A percentile compares a stretch with the other conserved stretches of the same genome.
phyloP scores from a whole-genome alignment of 495 filamentous ascomycete genomes.

The Neurospora sp. region DNA sequence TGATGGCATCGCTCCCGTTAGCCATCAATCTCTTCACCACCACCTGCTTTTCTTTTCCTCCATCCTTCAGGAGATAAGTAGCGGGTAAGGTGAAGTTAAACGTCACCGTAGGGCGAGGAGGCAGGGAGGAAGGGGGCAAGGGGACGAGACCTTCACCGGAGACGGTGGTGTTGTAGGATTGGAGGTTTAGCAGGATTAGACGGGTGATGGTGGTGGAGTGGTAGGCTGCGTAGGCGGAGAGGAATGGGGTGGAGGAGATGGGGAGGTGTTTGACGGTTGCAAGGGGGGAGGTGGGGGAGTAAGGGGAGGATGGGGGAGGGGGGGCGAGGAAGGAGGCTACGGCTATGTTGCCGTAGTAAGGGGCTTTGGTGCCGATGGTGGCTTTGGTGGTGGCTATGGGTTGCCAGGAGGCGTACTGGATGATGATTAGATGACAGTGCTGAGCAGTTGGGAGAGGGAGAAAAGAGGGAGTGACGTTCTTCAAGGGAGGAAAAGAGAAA shows the following conservation, averaged over 20 bases:
- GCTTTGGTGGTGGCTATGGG: slow-evolving; percentile 45
- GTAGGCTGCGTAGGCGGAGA: slow-evolving; percentile 53
- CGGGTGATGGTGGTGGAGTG: slow-evolving; percentile 31
- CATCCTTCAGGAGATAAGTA: background rate
- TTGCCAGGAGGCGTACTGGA: slow-evolving; percentile 40
- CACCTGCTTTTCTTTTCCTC: slow-evolving; percentile 3
- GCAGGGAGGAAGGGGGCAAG: slow-evolving; percentile 12
- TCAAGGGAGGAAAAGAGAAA: background rate
- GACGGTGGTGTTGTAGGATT: slow-evolving; percentile 48
- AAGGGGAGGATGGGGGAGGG: slow-evolving; percentile 12
- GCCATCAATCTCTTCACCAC: slow-evolving; percentile 43
- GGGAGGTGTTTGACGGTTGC: slow-evolving; percentile 35
- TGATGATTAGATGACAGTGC: background rate
- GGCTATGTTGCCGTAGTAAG: slow-evolving; percentile 57
- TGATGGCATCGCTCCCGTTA: slow-evolving; percentile 55
- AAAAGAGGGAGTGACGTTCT: too few relatives aligned
- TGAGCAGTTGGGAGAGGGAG: background rate
- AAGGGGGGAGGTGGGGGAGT: background rate
- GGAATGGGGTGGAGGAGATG: slow-evolving; percentile 31
- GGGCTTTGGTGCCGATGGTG: slow-evolving; percentile 50
- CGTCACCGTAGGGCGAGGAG: slow-evolving; percentile 18
- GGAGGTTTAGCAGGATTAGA: slow-evolving; percentile 50
- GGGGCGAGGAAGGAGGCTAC: slow-evolving; percentile 46
- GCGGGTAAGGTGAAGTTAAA: slow-evolving; percentile 35
- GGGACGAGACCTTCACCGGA: slow-evolving; percentile 26